Evolutionary conservation across 805 yeast species (phyloP).

Genomic region (Candida mattraensis): DNA sequence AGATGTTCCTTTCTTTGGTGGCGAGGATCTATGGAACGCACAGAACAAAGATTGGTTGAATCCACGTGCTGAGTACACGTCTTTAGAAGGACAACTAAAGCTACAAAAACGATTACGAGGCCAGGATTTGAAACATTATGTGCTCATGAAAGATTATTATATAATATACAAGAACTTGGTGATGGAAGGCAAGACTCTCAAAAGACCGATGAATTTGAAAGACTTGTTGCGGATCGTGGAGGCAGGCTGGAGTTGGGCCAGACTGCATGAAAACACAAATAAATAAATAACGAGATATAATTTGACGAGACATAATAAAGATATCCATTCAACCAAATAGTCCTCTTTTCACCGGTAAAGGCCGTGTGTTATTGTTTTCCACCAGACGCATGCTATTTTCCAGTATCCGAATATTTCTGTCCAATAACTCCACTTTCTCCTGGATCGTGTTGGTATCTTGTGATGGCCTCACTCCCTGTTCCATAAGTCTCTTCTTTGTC

Average conservation of each 20-base stretch:
- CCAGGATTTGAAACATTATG: constrained; percentile 29
- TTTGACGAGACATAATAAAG: no score
- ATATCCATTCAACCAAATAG: constrained; percentile 18
- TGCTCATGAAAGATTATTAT: constrained; percentile 50
- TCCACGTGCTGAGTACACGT: constrained; percentile 32
- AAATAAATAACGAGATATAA: not conserved
- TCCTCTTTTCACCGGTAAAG: constrained; percentile 18
- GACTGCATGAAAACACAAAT: constrained; percentile 41
- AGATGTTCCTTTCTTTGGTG: constrained; percentile 40
- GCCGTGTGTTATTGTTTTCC: constrained; percentile 24
- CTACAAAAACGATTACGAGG: constrained; percentile 22
- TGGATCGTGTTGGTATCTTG: constrained; percentile 37
- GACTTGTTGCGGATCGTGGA: constrained; percentile 73
- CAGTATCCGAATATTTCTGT: constrained; percentile 68
- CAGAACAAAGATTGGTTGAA: constrained; percentile 69
- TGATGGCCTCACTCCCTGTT: constrained; percentile 9
- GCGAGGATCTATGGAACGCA: constrained; percentile 61
- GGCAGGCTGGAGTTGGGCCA: constrained; percentile 82
- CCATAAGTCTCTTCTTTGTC: constrained; percentile 16
- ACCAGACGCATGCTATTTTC: constrained; percentile 53
- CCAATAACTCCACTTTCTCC: constrained; percentile 63
- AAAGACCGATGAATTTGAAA: constrained; percentile 66
- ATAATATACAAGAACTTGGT: constrained; percentile 70
- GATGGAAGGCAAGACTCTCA: constrained; percentile 65
- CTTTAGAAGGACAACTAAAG: constrained; percentile 26